Evolutionary conservation across 345 rosid genomes (phyloP), one percentile per base, ranked within the genome.

Genomic region (Populus alba): DNA sequence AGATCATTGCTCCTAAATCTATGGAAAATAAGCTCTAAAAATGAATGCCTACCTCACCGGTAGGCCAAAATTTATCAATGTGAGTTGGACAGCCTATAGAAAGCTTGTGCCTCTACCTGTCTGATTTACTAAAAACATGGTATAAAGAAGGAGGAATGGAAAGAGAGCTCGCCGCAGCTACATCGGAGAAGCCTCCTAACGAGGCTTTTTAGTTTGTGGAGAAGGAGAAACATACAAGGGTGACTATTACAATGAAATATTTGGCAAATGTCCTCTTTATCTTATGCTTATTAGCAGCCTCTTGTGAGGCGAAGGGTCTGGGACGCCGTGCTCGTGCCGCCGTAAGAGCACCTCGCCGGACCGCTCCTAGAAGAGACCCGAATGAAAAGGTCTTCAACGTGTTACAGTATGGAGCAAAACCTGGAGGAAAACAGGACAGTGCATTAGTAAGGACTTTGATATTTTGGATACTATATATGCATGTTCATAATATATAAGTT

Each of bases 341-440:
- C 37, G 6, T 33, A 55, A 13, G 1, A 47, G 12, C 18, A 47
- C 6, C 51, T 47, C 18, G 51, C 51, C 72, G 29, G 49, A 31
- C 4, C 1, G 55, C n/a, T 18, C 9, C 23, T 29, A 35, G 20
- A 55, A 66, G 74, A 13, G 83, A 77, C 33, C 84, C 84, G 15
- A 51, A 11, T 1, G 90, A 85, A 80, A 86, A 81, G 73, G 35
- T 86, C 39, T 88, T 89, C 75, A 79, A 86, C 51, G 88, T 89
- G 20, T 12, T 80, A 33, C 51, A 81, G 1, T 86, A 57, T 29
- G 89, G 88, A 8, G 92, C 87, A 7, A 78, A 78, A 38, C 55
- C 76, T 7, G 82, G 79, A 29, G 88, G 86, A 8, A 27, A 29
- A 38, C 63, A 69, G 17, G 90, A 87, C 66, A 77, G 68, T 71